phyloP scores from a whole-genome alignment of 148 eudicot species.

The Pouteria glomerata region DNA sequence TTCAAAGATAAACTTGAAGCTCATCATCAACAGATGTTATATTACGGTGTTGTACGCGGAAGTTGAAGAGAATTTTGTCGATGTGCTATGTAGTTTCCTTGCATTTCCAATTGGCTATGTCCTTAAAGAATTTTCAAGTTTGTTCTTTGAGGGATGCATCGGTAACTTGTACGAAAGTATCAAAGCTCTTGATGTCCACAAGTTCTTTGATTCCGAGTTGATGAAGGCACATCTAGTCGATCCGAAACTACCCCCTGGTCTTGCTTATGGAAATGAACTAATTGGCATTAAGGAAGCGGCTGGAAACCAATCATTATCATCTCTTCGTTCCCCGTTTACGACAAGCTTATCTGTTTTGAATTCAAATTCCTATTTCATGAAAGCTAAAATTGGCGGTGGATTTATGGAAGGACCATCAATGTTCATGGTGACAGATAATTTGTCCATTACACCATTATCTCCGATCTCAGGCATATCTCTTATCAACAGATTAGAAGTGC shows the following conservation, averaged over 20 bases:
- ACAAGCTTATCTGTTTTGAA: not conserved
- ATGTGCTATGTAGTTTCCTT: slow-evolving; percentile 14
- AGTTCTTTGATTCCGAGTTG: not conserved
- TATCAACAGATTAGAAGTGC: not conserved
- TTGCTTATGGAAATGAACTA: not conserved
- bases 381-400: too few species aligned
- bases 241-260: slow-evolving; percentile 16
- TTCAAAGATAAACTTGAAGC: not conserved
- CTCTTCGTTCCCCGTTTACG: not conserved
- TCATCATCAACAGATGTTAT: not conserved
- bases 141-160: not conserved
- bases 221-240: slow-evolving; percentile 12
- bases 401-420: not conserved
- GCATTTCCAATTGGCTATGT: slow-evolving; percentile 12
- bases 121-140: not conserved
- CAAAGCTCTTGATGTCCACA: not conserved
- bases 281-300: slow-evolving; percentile 9
- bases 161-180: not conserved
- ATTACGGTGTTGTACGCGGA: not conserved
- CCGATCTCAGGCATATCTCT: too few species aligned
- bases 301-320: not conserved
- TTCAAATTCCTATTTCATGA: not conserved
- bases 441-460: too few species aligned
- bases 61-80: slow-evolving; percentile 5
- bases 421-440: not conserved